Evolutionary conservation across 225 moss, liverwort and hornwort genomes (phyloP).

Genomic region (Climacium dendroides): DNA sequence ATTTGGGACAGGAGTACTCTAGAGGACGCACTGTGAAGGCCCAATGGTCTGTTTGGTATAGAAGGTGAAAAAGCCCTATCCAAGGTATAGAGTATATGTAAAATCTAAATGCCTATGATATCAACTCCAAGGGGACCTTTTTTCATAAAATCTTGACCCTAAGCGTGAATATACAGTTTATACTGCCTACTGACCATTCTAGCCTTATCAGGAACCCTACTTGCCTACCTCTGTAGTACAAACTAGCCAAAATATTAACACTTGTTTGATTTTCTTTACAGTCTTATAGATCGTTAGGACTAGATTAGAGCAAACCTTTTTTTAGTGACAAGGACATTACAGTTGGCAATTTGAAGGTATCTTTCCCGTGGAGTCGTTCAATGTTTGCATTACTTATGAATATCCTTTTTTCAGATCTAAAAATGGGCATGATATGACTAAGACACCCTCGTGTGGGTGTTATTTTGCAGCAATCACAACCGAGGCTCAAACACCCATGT

Average conservation of each 20-base stretch:
- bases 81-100: neutral
- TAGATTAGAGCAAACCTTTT: neutral
- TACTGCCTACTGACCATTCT: neutral
- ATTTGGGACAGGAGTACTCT: neutral
- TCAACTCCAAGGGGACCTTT: too few species aligned
- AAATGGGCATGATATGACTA: neutral
- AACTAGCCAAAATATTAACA: neutral
- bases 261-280: neutral
- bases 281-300: neutral
- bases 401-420: neutral
- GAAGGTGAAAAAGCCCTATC: neutral
- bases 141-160: neutral
- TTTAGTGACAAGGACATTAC: neutral
- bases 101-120: neutral
- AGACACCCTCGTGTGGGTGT: neutral
- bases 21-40: neutral
- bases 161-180: neutral
- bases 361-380: neutral
- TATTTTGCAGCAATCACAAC: slow-evolving; percentile 71
- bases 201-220: neutral
- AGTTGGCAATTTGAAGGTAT: neutral
- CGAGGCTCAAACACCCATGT: slow-evolving; percentile 93
- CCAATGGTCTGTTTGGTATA: neutral
- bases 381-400: neutral
- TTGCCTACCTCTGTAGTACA: neutral